Evolutionary conservation across 2,329 filamentous ascomycete genomes (phyloP), one percentile per base, ranked within the genome.

Genomic region (Claviceps maximensis): DNA sequence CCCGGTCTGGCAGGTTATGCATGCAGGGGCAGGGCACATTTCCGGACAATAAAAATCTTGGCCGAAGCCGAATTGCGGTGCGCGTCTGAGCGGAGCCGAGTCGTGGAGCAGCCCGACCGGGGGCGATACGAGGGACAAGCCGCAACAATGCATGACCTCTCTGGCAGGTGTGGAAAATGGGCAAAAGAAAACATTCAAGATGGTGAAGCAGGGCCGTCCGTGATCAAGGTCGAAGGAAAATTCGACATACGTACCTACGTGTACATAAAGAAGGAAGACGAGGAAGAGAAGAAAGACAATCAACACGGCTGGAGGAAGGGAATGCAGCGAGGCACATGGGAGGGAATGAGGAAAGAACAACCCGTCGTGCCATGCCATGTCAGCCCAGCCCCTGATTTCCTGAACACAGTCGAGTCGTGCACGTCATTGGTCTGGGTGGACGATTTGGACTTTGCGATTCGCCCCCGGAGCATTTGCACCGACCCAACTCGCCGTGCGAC

Each of bases 391-490:
- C 38, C 17, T 17, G 17, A 19, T 7, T n/a, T n/a, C n/a, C n/a
- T n/a, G n/a, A n/a, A n/a, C n/a, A n/a, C n/a, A n/a, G n/a, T n/a
- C 2, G 3, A 27, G 42, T 27, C 42, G 42, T 27, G n/a, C 42
- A 45, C 23, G 42, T 45, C 42, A 47, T 50, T 53, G 52, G 41
- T 2, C 27, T 23, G 47, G 48, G 52, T n/a, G 21, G 31, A n/a
- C n/a, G n/a, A 29, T 50, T n/a, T 50, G 47, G 47, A 47, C 40
- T 29, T 13, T 38, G 17, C 27, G 47, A 42, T 25, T 23, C 36
- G 49, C 41, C 25, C 17, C 47, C 52, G 52, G 52, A 53, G 52
- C 47, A 50, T 19, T 38, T 50, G 47, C 47, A 31, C 52, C 52
- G 52, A 41, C 9, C 25, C 23, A 38, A 38, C 15, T 38, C 8